Evolutionary conservation across 768 basidiomycete species (phyloP).

Genomic region (Crepidotus variabilis): DNA sequence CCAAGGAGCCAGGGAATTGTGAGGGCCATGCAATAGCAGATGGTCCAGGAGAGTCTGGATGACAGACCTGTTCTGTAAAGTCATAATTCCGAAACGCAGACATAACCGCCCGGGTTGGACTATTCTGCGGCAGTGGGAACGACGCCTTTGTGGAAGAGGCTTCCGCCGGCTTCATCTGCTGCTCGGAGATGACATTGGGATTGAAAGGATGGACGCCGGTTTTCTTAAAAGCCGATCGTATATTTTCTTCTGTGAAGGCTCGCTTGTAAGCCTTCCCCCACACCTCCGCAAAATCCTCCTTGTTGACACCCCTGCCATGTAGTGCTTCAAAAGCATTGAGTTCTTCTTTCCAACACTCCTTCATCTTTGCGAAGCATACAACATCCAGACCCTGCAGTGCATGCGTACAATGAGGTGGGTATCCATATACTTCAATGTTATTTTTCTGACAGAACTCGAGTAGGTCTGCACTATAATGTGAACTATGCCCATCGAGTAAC

Average conservation of each 20-base stretch:
- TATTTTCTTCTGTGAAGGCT: conserved; percentile 23
- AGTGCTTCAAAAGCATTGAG: conserved; percentile 21
- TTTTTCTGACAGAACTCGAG: conserved; percentile 27
- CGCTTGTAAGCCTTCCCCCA: conserved; percentile 21
- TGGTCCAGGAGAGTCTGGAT: neutral
- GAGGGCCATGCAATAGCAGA: neutral
- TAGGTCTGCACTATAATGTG: conserved; percentile 30
- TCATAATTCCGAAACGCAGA: conserved; percentile 6
- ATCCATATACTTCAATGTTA: conserved; percentile 35
- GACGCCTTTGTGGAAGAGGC: conserved; percentile 19
- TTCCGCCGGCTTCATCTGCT: conserved; percentile 25
- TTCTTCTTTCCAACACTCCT: conserved; percentile 22
- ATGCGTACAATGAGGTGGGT: conserved; percentile 38
- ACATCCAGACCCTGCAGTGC: conserved; percentile 41
- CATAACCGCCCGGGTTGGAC: conserved; percentile 17
- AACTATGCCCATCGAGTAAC: conserved; percentile 37
- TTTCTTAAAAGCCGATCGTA: conserved; percentile 25
- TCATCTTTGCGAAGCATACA: conserved; percentile 38
- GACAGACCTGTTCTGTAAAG: neutral
- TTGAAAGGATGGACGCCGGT: conserved; percentile 28
- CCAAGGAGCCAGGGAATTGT: conserved; percentile 3
- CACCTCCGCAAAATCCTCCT: conserved; percentile 23
- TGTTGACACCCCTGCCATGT: conserved; percentile 11
- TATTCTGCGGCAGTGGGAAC: conserved; percentile 23
- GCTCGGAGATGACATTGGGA: conserved; percentile 18